Percentiles rank a stretch among this genome's conserved stretches.
Evolutionary conservation across 2,329 filamentous ascomycete species (phyloP).

Genomic region (Calonectria fujianensis): DNA sequence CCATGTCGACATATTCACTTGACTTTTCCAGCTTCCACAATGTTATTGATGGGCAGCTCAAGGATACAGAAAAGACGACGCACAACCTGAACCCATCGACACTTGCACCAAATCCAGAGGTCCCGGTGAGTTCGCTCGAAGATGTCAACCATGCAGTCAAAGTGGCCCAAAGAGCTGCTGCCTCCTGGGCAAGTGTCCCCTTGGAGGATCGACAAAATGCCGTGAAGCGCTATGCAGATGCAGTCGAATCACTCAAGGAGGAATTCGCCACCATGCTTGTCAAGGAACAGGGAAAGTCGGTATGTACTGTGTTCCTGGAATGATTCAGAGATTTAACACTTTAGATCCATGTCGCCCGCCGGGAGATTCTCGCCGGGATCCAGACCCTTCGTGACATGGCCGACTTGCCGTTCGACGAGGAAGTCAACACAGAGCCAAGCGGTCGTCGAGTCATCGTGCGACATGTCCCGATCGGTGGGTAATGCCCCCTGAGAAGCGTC

Average conservation of each 20-base stretch:
- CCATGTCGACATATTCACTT: not conserved
- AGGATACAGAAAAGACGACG: slow-evolving; percentile 8
- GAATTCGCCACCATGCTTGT: slow-evolving; percentile 28
- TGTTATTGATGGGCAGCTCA: slow-evolving; percentile 16
- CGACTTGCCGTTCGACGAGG: not conserved
- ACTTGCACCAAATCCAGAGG: not conserved
- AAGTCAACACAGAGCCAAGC: not conserved
- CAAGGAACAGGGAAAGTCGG: slow-evolving; percentile 33
- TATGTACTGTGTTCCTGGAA: not conserved
- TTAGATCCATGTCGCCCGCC: not conserved
- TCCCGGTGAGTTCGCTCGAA: slow-evolving; percentile 16
- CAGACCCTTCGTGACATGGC: not conserved
- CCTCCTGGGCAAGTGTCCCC: not conserved
- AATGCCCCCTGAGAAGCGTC: not conserved
- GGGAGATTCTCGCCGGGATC: not conserved
- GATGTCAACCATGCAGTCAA: slow-evolving; percentile 25
- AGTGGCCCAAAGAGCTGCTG: slow-evolving; percentile 4
- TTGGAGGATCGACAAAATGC: slow-evolving; percentile 2
- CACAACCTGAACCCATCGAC: slow-evolving; percentile 22
- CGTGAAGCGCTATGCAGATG: slow-evolving; percentile 11
- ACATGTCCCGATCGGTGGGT: slow-evolving; percentile 13
- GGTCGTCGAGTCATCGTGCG: slow-evolving; percentile 12
- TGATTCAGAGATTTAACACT: not conserved
- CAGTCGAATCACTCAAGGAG: not conserved
- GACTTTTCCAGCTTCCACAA: slow-evolving; percentile 20